Evolutionary conservation across 176 grass and related monocot species (phyloP).

Genomic region (Ensete glaucum): DNA sequence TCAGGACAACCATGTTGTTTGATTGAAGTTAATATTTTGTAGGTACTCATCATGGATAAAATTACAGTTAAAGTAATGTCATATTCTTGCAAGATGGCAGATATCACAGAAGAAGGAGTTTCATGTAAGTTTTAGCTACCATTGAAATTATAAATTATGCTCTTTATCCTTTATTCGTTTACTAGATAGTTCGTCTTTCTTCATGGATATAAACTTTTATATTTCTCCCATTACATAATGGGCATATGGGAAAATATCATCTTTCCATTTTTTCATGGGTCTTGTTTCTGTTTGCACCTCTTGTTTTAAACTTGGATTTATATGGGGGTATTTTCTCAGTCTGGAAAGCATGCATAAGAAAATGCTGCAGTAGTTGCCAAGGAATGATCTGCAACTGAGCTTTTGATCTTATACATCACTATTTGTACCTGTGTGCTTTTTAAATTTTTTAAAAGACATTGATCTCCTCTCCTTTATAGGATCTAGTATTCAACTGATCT

Average conservation of each 20-base stretch:
- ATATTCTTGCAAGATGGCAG: slow-evolving; percentile 69
- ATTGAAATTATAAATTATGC: neutral
- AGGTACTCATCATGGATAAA: slow-evolving; percentile 97
- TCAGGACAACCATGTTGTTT: neutral
- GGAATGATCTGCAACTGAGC: neutral
- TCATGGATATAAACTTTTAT: neutral
- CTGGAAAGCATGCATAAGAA: neutral
- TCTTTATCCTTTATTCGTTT: slow-evolving; percentile 1
- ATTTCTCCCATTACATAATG: neutral
- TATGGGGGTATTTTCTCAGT: neutral
- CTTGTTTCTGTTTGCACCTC: neutral
- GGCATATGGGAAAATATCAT: neutral
- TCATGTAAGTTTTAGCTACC: slow-evolving; percentile 49
- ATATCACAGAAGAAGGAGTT: slow-evolving; percentile 78
- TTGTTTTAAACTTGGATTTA: neutral
- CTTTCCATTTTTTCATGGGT: neutral
- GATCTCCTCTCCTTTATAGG: neutral
- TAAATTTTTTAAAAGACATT: neutral
- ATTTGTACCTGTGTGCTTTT: neutral
- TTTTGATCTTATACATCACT: neutral
- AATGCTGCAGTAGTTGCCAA: neutral
- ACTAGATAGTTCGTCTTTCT: neutral
- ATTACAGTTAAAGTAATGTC: slow-evolving; percentile 81
- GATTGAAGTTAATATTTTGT: slow-evolving; percentile 16
- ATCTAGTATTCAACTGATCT: neutral